A percentile compares a stretch with the other conserved stretches of the same genome.
These are phyloP conservation scores for Zea luxurians DNA, from an alignment of 176 grass and related monocot genomes.

Conservation along the genomic window DNA sequence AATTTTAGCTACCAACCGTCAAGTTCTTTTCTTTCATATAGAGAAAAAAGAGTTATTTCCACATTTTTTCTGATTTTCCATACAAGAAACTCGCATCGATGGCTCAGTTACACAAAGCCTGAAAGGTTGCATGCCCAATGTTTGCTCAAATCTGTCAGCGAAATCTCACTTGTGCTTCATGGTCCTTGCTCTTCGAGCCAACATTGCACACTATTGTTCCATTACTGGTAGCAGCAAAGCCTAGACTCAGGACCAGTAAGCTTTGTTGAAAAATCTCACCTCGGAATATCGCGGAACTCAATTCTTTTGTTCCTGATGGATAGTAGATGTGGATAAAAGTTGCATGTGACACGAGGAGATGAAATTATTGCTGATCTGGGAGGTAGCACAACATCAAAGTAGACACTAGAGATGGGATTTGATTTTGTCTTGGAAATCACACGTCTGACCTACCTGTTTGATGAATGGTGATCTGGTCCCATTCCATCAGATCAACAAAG, in stretches of 20 bases:
- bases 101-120: not conserved
- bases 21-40: not conserved
- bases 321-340: slow-evolving; percentile 17
- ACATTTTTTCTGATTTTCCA: not conserved
- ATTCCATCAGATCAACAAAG: no score
- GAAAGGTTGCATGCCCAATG: slow-evolving; percentile 9
- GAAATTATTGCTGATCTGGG: not conserved
- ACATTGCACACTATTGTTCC: slow-evolving; percentile 7
- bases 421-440: slow-evolving; percentile 10
- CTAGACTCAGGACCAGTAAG: not conserved
- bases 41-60: no score
- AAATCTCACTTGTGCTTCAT: slow-evolving; percentile 13
- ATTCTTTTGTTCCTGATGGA: not conserved
- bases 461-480: no score
- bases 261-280: slow-evolving; percentile 15
- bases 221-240: slow-evolving; percentile 12
- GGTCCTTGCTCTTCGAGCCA: slow-evolving; percentile 11
- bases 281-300: not conserved
- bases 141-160: not conserved
- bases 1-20: not conserved
- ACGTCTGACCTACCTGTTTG: not conserved
- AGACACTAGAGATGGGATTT: not conserved
- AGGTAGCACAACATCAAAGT: not conserved
- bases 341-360: slow-evolving; percentile 9
- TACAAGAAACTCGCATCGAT: not conserved